phyloP scores from a whole-genome alignment of 768 basidiomycete genomes.

The Russula foetens region DNA sequence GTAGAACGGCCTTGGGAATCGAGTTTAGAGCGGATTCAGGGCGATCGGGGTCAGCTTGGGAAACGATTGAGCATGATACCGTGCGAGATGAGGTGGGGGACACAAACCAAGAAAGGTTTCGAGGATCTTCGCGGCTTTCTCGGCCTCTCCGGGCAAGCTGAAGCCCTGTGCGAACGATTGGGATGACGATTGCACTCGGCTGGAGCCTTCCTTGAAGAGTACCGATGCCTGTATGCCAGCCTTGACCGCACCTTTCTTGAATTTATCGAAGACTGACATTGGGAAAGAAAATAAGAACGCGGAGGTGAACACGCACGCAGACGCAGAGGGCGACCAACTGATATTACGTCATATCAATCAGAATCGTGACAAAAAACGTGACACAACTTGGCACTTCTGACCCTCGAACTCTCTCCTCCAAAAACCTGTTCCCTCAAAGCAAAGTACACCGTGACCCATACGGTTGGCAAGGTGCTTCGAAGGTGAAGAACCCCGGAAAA shows the following conservation, averaged over 20 bases:
- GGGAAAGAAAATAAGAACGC: not conserved
- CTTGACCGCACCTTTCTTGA: constrained; percentile 71
- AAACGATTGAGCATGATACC: not conserved
- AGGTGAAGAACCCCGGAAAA: too few relatives aligned
- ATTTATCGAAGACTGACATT: constrained; percentile 71
- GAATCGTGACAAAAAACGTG: not conserved
- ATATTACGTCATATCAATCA: not conserved
- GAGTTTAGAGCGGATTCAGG: constrained; percentile 90
- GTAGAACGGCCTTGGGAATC: constrained; percentile 88
- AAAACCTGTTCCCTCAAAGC: too few relatives aligned
- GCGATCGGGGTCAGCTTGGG: constrained; percentile 71
- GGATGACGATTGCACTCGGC: constrained; percentile 65
- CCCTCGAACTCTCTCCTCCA: too few relatives aligned
- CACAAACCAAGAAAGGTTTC: constrained; percentile 79
- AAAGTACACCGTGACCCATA: too few relatives aligned
- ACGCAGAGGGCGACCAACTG: not conserved
- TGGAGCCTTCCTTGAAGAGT: constrained; percentile 58
- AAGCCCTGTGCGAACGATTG: constrained; percentile 79
- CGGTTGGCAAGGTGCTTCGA: too few relatives aligned
- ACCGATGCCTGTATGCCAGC: constrained; percentile 75
- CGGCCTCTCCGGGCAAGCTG: constrained; percentile 84
- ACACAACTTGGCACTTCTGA: not conserved
- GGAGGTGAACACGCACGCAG: too few relatives aligned
- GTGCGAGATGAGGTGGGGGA: not conserved
- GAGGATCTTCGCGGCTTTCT: constrained; percentile 89